Evolutionary conservation across 2,329 filamentous ascomycete species (phyloP), one percentile per base, ranked within the genome.

Genomic region (Pestalotiopsis sp.): DNA sequence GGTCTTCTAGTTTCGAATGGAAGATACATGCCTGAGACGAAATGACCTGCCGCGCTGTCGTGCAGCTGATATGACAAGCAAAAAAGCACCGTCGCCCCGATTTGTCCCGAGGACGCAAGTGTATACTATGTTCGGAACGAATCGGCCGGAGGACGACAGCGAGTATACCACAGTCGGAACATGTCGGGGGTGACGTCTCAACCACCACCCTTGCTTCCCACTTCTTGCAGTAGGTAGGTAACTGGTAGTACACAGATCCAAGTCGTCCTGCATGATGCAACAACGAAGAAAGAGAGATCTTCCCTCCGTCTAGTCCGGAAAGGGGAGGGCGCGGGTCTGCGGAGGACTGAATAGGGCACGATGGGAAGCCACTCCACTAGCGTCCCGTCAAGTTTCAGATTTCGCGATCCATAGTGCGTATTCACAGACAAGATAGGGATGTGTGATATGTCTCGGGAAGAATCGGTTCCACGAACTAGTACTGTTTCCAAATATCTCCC

Each of bases 151-250:
- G 26, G 3, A 9, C 2, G 38, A 14, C 58, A 56, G 24, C 62
- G 48, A 65, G 62, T 65, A 65, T 65, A 65, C 24, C 20, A 56
- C 48, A 48, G 30, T 65, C 61, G 38, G 61, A 26, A 64, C 38
- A 64, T 30, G 3, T 64, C 61, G 61, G 61, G 35, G 38, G 61
- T 48, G 38, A 35, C n/a, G 26, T 61, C 20, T 17, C 11, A 22
- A 57, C 30, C 30, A 26, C 57, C 22, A 60, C 17, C 22, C 30
- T 39, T 14, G 57, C 13, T 10, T 17, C 22, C 11, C 30, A 35
- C 30, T 30, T 60, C 26, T 35, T 35, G 30, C 44, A 52, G 44
- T 9, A 35, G 7, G 30, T 30, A 30, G 26, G 26, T n/a, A n/a
- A n/a, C n/a, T n/a, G n/a, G n/a, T 52, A 52, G 44, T 52, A 52